These are phyloP conservation scores for Dalbergia cochinchinensis DNA, from an alignment of 306 rosid species.

Conservation along the genomic window DNA sequence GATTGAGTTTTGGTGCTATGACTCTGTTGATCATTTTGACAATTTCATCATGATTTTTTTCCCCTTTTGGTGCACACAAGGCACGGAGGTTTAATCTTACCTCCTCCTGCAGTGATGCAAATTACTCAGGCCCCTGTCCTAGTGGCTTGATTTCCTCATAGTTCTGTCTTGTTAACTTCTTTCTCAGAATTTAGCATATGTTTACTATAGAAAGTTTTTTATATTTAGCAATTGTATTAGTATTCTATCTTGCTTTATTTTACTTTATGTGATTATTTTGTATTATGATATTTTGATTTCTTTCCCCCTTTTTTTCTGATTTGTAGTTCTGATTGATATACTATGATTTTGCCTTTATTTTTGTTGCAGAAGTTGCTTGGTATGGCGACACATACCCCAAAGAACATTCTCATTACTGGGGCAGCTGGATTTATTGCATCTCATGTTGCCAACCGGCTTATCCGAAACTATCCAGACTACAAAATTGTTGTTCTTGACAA, in stretches of 20 bases:
- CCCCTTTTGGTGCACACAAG: neutral
- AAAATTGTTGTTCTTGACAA: constrained; percentile 94
- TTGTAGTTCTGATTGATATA: constrained; percentile 11
- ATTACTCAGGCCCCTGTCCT: neutral
- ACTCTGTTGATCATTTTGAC: constrained; percentile 28
- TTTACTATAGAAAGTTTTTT: constrained; percentile 1
- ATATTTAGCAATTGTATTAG: neutral
- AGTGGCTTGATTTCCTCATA: constrained; percentile 21
- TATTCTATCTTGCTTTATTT: constrained; percentile 27
- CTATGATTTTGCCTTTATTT: constrained; percentile 20
- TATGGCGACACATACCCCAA: constrained; percentile 81
- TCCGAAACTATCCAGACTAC: constrained; percentile 77
- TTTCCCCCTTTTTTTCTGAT: neutral
- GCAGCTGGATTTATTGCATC: constrained; percentile 97
- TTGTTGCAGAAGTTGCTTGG: constrained; percentile 49
- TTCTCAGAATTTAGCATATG: neutral
- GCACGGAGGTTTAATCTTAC: constrained; percentile 7
- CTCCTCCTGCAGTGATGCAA: constrained; percentile 3
- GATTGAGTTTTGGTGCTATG: constrained; percentile 3
- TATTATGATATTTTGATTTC: neutral
- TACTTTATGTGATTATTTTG: constrained; percentile 3
- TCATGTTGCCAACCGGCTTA: constrained; percentile 90
- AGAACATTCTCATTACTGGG: constrained; percentile 92
- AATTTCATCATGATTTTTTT: constrained; percentile 21
- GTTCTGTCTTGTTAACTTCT: neutral